phyloP scores from a whole-genome alignment of 305 asterid species.

The Fraxinus albicans region DNA sequence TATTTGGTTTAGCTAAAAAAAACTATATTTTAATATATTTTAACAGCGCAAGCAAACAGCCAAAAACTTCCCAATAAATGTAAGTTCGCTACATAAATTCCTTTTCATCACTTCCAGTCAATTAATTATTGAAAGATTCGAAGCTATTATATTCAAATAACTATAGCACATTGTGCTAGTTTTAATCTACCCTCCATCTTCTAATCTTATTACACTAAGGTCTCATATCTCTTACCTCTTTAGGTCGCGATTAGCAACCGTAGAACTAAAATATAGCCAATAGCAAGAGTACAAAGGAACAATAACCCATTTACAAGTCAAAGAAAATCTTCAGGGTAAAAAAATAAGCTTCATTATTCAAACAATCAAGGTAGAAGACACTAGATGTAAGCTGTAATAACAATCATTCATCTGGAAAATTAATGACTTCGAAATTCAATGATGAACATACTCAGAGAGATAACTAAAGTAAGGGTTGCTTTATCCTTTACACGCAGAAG shows the following conservation, averaged over 20 bases:
- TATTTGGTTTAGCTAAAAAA: too few relatives aligned
- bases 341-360: neutral
- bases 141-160: too few relatives aligned
- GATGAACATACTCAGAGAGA: neutral
- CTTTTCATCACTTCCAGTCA: too few relatives aligned
- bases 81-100: too few relatives aligned
- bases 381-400: neutral
- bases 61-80: too few relatives aligned
- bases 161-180: neutral
- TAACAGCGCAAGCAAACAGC: too few relatives aligned
- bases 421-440: neutral
- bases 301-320: neutral
- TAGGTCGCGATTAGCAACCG: neutral
- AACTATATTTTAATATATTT: too few relatives aligned
- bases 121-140: too few relatives aligned
- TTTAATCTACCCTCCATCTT: neutral
- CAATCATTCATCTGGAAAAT: neutral
- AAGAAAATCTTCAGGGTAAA: neutral
- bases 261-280: neutral
- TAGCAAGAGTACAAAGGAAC: neutral
- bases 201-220: neutral
- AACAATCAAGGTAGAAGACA: neutral
- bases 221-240: neutral
- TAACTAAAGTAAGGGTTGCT: constrained; percentile 17
- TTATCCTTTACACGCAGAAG: constrained; percentile 16